Conservation (phyloP, 1,139 yeast genomes). For the Taphrina populina region DNA sequence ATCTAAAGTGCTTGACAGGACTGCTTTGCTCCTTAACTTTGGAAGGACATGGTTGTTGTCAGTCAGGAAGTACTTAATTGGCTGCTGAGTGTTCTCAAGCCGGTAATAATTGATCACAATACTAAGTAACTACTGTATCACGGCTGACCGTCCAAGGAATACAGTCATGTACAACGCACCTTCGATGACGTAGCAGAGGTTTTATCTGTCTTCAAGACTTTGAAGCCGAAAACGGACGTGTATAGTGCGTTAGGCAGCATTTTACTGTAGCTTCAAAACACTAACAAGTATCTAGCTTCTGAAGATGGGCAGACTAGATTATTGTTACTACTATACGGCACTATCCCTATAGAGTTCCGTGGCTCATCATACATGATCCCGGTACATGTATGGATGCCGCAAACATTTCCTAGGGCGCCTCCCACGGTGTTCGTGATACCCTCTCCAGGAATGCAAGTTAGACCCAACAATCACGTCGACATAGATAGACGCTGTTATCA, state of each 20-base stretch:
- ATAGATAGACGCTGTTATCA: conserved; percentile 72
- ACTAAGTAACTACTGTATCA: background rate
- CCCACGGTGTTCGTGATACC: conserved; percentile 66
- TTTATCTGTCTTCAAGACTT: conserved; percentile 53
- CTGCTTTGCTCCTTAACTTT: background rate
- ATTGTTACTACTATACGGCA: conserved; percentile 65
- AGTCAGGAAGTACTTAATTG: conserved; percentile 47
- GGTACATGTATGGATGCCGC: conserved; percentile 74
- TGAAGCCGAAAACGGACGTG: conserved; percentile 70
- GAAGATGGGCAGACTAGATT: conserved; percentile 60
- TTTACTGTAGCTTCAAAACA: background rate
- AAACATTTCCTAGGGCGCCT: conserved; percentile 59
- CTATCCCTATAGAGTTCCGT: conserved; percentile 48
- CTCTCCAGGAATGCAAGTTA: conserved; percentile 51
- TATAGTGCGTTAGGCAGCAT: conserved; percentile 46
- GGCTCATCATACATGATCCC: conserved; percentile 53
- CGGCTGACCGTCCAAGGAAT: conserved; percentile 31
- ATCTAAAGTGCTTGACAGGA: no score
- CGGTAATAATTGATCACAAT: conserved; percentile 46
- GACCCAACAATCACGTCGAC: conserved; percentile 69
- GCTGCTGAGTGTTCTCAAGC: conserved; percentile 57
- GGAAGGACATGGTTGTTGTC: background rate
- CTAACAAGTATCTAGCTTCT: conserved; percentile 45
- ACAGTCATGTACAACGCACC: conserved; percentile 49
- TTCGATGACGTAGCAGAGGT: conserved; percentile 63